Evolutionary conservation across 1,284 basidiomycete species (phyloP).

Genomic region (Ustilago nuda): DNA sequence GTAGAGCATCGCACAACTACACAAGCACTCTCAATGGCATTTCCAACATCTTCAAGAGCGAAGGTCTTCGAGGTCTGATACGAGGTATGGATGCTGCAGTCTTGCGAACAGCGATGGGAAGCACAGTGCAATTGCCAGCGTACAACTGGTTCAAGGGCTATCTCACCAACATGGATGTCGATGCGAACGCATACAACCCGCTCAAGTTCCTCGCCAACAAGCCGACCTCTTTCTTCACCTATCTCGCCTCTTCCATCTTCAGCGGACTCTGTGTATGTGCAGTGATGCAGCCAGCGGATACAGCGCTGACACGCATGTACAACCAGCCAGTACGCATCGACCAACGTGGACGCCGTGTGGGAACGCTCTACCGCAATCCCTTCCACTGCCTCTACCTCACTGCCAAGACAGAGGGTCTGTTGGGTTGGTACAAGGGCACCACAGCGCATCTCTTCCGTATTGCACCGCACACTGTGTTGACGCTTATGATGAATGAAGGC

Average conservation of each 20-base stretch:
- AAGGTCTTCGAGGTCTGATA: slow-evolving; percentile 82
- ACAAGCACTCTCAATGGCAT: slow-evolving; percentile 84
- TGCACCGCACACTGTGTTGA: slow-evolving; percentile 66
- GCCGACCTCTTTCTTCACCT: slow-evolving; percentile 84
- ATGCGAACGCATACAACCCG: slow-evolving; percentile 69
- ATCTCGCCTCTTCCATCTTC: slow-evolving; percentile 85
- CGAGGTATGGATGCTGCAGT: slow-evolving; percentile 94
- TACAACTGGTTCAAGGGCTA: slow-evolving; percentile 81
- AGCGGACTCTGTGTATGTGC: slow-evolving; percentile 85
- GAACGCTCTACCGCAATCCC: slow-evolving; percentile 74
- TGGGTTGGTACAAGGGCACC: slow-evolving; percentile 73
- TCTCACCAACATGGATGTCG: slow-evolving; percentile 56
- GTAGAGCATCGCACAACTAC: slow-evolving; percentile 93
- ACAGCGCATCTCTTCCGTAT: slow-evolving; percentile 67
- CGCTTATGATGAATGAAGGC: slow-evolving; percentile 60
- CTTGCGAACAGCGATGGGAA: slow-evolving; percentile 92
- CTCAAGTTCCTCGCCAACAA: slow-evolving; percentile 58
- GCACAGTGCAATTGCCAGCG: slow-evolving; percentile 92
- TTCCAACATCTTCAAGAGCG: slow-evolving; percentile 80
- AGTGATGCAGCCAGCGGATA: slow-evolving; percentile 72
- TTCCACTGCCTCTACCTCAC: slow-evolving; percentile 98
- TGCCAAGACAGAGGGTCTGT: slow-evolving; percentile 85
- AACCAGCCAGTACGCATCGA: slow-evolving; percentile 75
- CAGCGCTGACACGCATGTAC: slow-evolving; percentile 90
- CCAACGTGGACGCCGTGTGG: slow-evolving; percentile 46